Evolutionary conservation across 768 basidiomycete genomes (phyloP), one percentile per base, ranked within the genome.

Genomic region (Termitomyces sp.): DNA sequence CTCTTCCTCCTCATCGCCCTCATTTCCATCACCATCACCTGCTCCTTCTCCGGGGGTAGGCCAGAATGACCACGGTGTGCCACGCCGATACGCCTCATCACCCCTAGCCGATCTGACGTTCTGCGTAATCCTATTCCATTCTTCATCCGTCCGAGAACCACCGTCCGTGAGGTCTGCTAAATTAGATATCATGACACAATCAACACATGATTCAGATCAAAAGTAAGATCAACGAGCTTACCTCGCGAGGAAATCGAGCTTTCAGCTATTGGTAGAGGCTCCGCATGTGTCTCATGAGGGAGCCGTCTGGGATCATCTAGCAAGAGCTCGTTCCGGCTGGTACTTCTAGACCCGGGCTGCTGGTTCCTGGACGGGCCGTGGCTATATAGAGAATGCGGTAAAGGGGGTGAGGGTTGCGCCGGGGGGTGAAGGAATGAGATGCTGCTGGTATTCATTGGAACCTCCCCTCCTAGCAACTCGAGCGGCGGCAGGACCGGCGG

Each of bases 401-500:
- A 58, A 30, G 70, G 66, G 18, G 68, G 63, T 7, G 63, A 58
- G 23, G 65, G 61, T 28, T 61, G 66, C 46, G 67, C 57, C 18
- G 67, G 66, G 9, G 65, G 67, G 32, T 68, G 70, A 32, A 72
- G 59, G 51, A 66, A 69, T 16, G 70, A 62, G 16, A 63, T 59
- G 5, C 55, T 51, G 18, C 57, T 66, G 0, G 69, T 57, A 32
- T 61, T 57, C 20, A 69, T 59, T 30, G 50, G 49, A 0, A 20
- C 50, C 33, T 62, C 60, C 41, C 66, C 68, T 23, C 66, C 67
- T 5, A 64, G 60, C 10, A 74, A 64, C n/a, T 67, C 64, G 35
- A 77, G 71, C 13, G 75, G 75, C 1, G 76, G 75, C 44, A 77
- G 63, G 0, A 71, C 72, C 35, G 71, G 73, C 23, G 73, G 74